Evolutionary conservation across 192 early-diverging fungal genomes (phyloP).

Genomic region (Podila clonocystis): DNA sequence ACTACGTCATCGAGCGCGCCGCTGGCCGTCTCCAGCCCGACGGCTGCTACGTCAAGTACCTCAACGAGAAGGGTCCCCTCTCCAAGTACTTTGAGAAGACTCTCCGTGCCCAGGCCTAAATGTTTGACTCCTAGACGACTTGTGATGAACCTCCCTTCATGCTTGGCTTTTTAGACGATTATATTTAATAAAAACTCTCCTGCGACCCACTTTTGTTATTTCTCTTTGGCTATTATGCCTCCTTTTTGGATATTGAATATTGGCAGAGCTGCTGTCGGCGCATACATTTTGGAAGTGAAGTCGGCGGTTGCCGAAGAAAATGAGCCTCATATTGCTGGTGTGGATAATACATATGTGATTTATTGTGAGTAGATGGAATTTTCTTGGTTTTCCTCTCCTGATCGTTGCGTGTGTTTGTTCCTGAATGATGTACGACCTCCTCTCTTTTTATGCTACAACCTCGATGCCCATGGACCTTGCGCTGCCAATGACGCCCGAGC

Average conservation of each 20-base stretch:
- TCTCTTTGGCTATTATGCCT: not conserved
- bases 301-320: no score
- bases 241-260: no score
- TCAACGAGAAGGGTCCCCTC: slow-evolving; percentile 87
- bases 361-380: not conserved
- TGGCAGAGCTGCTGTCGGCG: no score
- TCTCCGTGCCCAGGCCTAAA: slow-evolving; percentile 40
- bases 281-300: no score
- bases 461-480: slow-evolving; percentile 87
- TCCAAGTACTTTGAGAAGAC: slow-evolving; percentile 54
- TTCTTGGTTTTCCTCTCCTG: not conserved
- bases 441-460: slow-evolving; percentile 72
- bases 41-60: slow-evolving; percentile 95
- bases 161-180: not conserved
- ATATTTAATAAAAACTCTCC: not conserved
- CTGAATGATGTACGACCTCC: not conserved
- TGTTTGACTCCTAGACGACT: slow-evolving; percentile 4
- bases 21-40: slow-evolving; percentile 88
- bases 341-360: not conserved
- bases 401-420: not conserved
- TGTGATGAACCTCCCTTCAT: not conserved
- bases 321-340: no score
- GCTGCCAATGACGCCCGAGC: slow-evolving; percentile 77
- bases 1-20: slow-evolving; percentile 83
- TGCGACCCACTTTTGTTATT: not conserved